phyloP scores from a whole-genome alignment of 2,329 filamentous ascomycete species.

The Calycina herbarum region DNA sequence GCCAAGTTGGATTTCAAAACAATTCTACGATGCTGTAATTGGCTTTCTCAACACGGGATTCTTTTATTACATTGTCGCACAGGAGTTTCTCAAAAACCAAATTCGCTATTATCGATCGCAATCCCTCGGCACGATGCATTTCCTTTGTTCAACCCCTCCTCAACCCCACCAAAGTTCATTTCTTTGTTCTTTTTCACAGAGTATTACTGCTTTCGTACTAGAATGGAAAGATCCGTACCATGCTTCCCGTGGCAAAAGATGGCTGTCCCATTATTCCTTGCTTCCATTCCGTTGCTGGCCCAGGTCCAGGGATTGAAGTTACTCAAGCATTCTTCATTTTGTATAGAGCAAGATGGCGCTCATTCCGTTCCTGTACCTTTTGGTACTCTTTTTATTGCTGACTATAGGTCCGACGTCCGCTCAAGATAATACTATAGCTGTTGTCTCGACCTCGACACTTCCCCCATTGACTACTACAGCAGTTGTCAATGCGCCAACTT shows the following conservation, averaged over 20 bases:
- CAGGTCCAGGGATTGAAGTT: neutral
- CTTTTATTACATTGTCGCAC: neutral
- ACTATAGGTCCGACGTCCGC: neutral
- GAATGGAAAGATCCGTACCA: neutral
- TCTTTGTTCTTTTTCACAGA: constrained; percentile 4
- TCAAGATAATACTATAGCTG: neutral
- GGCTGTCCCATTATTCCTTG: neutral
- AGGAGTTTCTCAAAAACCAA: neutral
- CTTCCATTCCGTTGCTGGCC: neutral
- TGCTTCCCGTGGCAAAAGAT: neutral
- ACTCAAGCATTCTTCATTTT: neutral
- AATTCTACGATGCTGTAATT: neutral
- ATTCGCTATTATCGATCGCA: neutral
- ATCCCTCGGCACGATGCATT: neutral
- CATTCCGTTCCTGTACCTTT: neutral
- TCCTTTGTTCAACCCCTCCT: constrained; percentile 4
- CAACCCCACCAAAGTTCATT: neutral
- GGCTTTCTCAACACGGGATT: neutral
- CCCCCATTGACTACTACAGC: constrained; percentile 4
- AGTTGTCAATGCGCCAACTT: constrained; percentile 2
- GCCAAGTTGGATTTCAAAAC: neutral
- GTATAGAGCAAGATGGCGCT: neutral
- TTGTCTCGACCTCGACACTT: neutral
- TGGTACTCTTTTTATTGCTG: neutral
- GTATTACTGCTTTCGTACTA: neutral